Evolutionary conservation across 768 basidiomycete species (phyloP), one percentile per base, ranked within the genome.

Genomic region (Podaxis pistillaris): DNA sequence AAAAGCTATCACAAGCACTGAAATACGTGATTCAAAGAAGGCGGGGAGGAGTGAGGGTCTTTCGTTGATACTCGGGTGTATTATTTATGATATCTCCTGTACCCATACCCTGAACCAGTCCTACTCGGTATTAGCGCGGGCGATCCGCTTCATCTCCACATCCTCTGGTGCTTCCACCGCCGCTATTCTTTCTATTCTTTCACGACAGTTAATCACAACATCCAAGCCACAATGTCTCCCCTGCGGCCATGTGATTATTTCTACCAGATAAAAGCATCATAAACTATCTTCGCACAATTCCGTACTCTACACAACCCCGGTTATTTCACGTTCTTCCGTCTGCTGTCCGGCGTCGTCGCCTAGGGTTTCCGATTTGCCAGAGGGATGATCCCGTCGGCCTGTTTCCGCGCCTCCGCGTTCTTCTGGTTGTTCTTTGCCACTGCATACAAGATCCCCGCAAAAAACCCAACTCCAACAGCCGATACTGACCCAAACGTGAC

Each of bases 391-490:
- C 74, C 64, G 57, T 84, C 79, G 30, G 75, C 73, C 67, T 81
- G 81, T 26, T 75, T 75, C 64, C 83, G 81, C 68, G 76, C 79
- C 68, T 93, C 93, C 56, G 81, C 73, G 73, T 88, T 92, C 69
- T 90, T 91, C 78, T 96, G 94, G 71, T 93, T 93, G 73, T 89
- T 94, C 81, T 97, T 98, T 58, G 96, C 96, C 15, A 96, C 81
- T 12, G 96, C 93, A 73, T 98, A 98, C 63, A 97, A 79, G 55
- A 97, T 69, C 17, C 96, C 96, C 40, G 96, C 93, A 70, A 96
- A 83, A 76, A 98, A 98, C 2, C 97, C 97, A 50, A 92, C 83
- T 1, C 81, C 76, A 59, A 99, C 87, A 37, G 95, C 94, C 11
- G 91, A 89, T 54, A 98, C 90, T 17, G 93, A 96, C 49, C 95